A percentile compares a stretch with the other conserved stretches of the same genome.
Conservation (phyloP, 2,329 filamentous ascomycete genomes). For the Ophiostoma sp. region DNA sequence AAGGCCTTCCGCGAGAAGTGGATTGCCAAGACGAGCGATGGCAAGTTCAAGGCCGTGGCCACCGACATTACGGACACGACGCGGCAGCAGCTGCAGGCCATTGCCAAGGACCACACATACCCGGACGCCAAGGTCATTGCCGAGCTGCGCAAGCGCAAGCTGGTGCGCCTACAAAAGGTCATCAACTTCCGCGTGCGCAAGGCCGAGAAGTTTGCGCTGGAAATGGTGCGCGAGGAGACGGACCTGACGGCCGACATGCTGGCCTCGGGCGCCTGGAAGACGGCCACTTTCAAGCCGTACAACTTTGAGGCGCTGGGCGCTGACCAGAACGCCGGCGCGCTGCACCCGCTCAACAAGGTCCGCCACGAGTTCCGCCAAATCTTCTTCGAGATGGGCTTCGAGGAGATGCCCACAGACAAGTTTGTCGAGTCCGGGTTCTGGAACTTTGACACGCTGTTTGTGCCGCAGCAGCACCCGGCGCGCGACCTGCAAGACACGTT, state of each 20-base stretch:
- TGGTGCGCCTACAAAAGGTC: constrained; percentile 79
- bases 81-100: constrained; percentile 70
- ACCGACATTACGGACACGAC: constrained; percentile 80
- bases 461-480: constrained; percentile 95
- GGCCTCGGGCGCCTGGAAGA: constrained; percentile 84
- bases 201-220: constrained; percentile 82
- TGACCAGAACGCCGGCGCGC: constrained; percentile 61
- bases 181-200: constrained; percentile 82
- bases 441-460: constrained; percentile 97
- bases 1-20: constrained; percentile 86
- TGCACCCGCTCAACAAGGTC: constrained; percentile 85
- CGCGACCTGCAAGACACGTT: constrained; percentile 98
- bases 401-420: constrained; percentile 94
- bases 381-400: constrained; percentile 99
- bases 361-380: constrained; percentile 94
- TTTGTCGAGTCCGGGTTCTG: constrained; percentile 98
- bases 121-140: constrained; percentile 70
- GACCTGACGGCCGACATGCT: constrained; percentile 95
- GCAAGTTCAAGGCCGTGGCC: constrained; percentile 53
- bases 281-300: constrained; percentile 74
- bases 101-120: constrained; percentile 68
- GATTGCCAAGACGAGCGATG: constrained; percentile 62
- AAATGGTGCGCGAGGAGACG: constrained; percentile 90
- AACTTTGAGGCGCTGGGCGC: constrained; percentile 57
- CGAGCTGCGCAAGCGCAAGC: constrained; percentile 89